Base-by-base conservation (phyloP, 345 rosid species). In the Odontarrhena argentea region DNA sequence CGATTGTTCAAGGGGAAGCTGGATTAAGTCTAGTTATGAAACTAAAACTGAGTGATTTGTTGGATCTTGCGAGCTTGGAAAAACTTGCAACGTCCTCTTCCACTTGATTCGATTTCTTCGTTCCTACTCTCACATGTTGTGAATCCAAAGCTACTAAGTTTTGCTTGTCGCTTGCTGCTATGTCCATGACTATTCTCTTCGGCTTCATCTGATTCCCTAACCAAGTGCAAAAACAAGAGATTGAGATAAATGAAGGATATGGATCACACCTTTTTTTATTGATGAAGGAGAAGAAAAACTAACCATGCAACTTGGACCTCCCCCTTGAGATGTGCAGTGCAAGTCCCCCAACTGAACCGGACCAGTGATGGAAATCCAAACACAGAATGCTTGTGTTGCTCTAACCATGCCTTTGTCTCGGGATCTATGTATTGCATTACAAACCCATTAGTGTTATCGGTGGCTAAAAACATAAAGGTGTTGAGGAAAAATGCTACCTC, bases 321-420 rank as follows among this genome's bases (percentile, higher is more conserved):
- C 22, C 88, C 79, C 63, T 84, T 88, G 73, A 68, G 81, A 78
- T 80, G 80, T 30, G 96, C 7, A 15, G 74, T 87, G 83, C 97
- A 94, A 61, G 97, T 91, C 15, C 92, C 97, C 96, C 99, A 91
- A 75, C 99, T 94, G 85, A 94, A 94, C 49, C 97, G 91, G 26
- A 88, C 96, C 40, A 94, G 67, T 24, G 88, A 70, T 10, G 99
- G 99, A 63, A 94, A 94, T 57, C 99, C 99, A 85, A 90, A 93
- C 24, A 94, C 79, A 2, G 75, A 36, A 75, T 88, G 94, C 50
- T 87, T 81, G 70, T 94, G 96, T 61, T 86, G 76, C 51, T 64
- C 71, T 73, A 94, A 68, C 97, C 92, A 94, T 43, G 89, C 87
- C 77, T 94, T 94, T 38, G 97, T 94, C 78, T 76, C 85, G 28